These are phyloP conservation scores for Lippia alba DNA, from an alignment of 305 asterid genomes.

Conservation along the genomic window DNA sequence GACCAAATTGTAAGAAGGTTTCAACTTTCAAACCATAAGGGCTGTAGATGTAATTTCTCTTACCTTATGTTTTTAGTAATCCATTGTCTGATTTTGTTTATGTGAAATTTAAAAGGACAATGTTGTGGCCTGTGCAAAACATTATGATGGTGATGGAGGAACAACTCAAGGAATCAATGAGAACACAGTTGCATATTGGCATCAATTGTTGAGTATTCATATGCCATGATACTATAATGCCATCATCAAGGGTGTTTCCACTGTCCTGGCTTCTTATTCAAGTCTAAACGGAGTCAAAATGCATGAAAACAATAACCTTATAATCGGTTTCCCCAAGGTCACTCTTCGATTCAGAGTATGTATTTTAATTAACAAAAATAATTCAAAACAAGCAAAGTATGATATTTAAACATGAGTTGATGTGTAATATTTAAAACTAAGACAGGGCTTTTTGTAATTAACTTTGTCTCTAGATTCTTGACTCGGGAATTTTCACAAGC, in stretches of 20 bases:
- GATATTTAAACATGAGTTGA: too few relatives aligned
- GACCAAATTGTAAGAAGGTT: background rate
- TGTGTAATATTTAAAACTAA: too few relatives aligned
- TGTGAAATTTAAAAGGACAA: constrained; percentile 31
- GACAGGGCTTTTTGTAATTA: too few relatives aligned
- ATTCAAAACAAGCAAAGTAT: too few relatives aligned
- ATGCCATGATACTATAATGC: constrained; percentile 47
- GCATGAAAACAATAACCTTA: constrained; percentile 46
- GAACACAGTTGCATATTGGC: constrained; percentile 41
- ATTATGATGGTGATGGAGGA: constrained; percentile 56
- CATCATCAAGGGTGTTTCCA: constrained; percentile 47
- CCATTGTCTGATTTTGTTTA: too few relatives aligned
- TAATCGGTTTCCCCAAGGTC: constrained; percentile 48
- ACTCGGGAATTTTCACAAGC: too few relatives aligned
- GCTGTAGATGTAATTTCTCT: too few relatives aligned
- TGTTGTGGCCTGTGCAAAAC: constrained; percentile 54
- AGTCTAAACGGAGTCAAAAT: constrained; percentile 52
- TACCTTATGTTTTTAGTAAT: too few relatives aligned
- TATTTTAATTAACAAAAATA: too few relatives aligned
- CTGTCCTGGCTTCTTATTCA: constrained; percentile 52
- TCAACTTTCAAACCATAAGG: too few relatives aligned
- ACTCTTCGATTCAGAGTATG: constrained; percentile 43
- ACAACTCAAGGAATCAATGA: constrained; percentile 44
- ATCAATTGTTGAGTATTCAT: constrained; percentile 43
- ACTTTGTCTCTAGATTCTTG: background rate